These are phyloP conservation scores for Prosopis cineraria DNA, from an alignment of 306 rosid genomes.

Conservation along the genomic window DNA sequence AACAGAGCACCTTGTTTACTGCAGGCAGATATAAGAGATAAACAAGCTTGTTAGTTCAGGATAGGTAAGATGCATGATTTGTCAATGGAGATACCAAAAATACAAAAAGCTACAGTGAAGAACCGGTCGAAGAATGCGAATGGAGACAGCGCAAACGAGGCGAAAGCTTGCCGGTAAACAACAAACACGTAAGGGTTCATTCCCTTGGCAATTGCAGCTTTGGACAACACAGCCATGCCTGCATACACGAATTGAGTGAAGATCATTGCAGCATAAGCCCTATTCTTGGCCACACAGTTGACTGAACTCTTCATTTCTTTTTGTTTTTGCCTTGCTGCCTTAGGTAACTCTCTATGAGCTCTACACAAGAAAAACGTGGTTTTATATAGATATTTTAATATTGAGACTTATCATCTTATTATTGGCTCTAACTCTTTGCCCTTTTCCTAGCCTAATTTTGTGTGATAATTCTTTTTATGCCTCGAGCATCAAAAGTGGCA, in stretches of 20 bases:
- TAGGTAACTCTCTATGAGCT: conserved; percentile 2
- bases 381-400: conserved; percentile 39
- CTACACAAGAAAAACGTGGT: conserved; percentile 14
- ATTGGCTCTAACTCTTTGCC: conserved; percentile 32
- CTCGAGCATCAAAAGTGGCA: conserved; percentile 36
- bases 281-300: conserved; percentile 34
- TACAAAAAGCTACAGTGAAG: background rate
- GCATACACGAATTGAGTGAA: conserved; percentile 71
- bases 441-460: conserved; percentile 22
- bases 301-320: conserved; percentile 48
- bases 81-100: background rate
- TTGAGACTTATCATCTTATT: conserved; percentile 2
- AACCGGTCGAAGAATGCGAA: conserved; percentile 85
- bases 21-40: conserved; percentile 39
- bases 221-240: conserved; percentile 94
- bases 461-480: conserved; percentile 15
- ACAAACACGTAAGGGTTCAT: conserved; percentile 92
- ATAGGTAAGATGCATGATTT: background rate
- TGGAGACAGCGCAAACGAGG: conserved; percentile 70
- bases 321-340: background rate
- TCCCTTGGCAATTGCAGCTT: conserved; percentile 82
- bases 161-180: conserved; percentile 89
- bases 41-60: background rate
- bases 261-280: conserved; percentile 74
- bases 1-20: conserved; percentile 64